Conservation (phyloP, 1,284 basidiomycete species). For the Marasmius fiardii region DNA sequence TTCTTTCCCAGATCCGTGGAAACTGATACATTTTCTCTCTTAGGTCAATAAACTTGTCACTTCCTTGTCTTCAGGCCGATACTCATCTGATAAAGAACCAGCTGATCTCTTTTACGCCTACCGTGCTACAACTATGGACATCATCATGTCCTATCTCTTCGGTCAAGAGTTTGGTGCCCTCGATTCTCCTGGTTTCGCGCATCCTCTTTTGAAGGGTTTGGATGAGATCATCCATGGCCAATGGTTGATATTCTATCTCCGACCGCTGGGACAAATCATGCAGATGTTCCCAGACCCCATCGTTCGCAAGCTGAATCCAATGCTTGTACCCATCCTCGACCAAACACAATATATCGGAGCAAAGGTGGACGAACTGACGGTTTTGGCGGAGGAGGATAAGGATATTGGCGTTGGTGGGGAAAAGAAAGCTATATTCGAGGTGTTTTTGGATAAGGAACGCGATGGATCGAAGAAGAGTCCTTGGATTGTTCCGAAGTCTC, state of each 20-base stretch:
- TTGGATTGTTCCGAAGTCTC: not conserved
- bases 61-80: no score
- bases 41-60: no score
- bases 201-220: conserved; percentile 16
- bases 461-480: not conserved
- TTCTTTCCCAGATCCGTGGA: not conserved
- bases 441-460: conserved; percentile 9
- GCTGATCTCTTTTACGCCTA: no score
- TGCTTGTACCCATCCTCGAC: not conserved
- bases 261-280: conserved; percentile 1
- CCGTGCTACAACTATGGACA: conserved; percentile 18
- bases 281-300: not conserved
- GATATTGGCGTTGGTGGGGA: not conserved
- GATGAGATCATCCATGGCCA: conserved; percentile 12
- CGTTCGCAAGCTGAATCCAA: not conserved
- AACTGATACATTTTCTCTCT: no score
- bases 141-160: conserved; percentile 25
- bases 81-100: no score
- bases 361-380: not conserved
- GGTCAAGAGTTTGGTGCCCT: conserved; percentile 18
- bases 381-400: not conserved
- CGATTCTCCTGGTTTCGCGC: conserved; percentile 18
- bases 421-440: conserved; percentile 7
- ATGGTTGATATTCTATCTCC: conserved; percentile 18
- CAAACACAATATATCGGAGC: not conserved